Evolutionary conservation across 1,284 basidiomycete genomes (phyloP).

Genomic region (Puccinia brachypodii): DNA sequence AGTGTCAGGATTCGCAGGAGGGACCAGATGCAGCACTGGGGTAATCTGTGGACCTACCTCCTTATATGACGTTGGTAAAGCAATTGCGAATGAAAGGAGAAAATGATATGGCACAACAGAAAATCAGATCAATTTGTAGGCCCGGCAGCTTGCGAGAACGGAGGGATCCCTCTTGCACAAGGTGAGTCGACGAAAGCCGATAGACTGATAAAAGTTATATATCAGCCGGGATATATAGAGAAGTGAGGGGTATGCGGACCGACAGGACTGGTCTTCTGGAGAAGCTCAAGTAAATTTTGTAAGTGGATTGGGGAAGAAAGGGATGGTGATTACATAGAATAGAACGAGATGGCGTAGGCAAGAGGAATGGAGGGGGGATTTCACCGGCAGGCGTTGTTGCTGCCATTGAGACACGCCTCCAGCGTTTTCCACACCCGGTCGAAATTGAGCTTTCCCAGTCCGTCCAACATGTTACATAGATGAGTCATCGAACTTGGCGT

Average conservation of each 20-base stretch:
- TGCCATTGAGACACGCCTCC: too few relatives aligned
- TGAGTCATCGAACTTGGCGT: too few relatives aligned
- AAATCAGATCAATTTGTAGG: not conserved
- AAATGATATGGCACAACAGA: not conserved
- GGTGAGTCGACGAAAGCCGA: not conserved
- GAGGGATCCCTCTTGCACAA: too few relatives aligned
- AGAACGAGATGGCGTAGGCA: too few relatives aligned
- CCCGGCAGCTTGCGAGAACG: not conserved
- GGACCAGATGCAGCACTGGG: not conserved
- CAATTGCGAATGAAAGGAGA: not conserved
- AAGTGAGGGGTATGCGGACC: not conserved
- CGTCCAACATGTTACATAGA: too few relatives aligned
- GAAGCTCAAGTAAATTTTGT: not conserved
- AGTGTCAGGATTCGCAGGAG: not conserved
- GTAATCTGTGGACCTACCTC: not conserved
- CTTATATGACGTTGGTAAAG: not conserved
- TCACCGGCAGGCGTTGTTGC: too few relatives aligned
- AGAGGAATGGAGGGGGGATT: too few relatives aligned
- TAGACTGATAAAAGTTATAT: not conserved
- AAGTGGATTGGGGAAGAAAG: not conserved
- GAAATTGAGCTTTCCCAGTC: too few relatives aligned
- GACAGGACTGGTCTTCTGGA: not conserved
- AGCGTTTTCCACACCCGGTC: too few relatives aligned
- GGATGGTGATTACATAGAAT: too few relatives aligned
- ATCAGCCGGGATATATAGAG: not conserved